Conservation (phyloP, 2,329 filamentous ascomycete genomes). For the Ophiocordyceps camponoti-floridani region DNA sequence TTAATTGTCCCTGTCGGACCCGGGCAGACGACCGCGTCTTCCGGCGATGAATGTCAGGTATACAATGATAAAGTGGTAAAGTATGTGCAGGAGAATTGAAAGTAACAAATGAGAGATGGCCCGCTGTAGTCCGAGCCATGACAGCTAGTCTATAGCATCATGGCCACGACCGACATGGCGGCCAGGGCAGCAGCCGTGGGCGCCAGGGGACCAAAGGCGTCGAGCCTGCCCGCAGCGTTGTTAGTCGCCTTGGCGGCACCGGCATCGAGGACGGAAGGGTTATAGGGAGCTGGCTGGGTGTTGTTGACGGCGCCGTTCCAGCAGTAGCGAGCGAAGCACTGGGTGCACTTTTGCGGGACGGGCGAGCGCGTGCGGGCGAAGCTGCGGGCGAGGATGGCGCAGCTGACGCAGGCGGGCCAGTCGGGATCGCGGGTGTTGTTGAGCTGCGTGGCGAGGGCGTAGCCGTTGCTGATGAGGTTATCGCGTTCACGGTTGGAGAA, state of each 20-base stretch:
- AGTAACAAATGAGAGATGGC: too few relatives aligned
- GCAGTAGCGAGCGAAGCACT: conserved; percentile 66
- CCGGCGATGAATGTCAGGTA: too few relatives aligned
- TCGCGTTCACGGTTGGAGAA: conserved; percentile 54
- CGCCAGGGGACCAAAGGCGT: background rate
- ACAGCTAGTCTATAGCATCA: background rate
- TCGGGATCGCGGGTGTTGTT: conserved; percentile 57
- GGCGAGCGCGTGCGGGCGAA: conserved; percentile 50
- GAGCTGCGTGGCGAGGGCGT: conserved; percentile 49
- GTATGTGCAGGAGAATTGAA: too few relatives aligned
- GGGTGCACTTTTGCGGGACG: conserved; percentile 52
- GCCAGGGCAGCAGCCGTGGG: background rate
- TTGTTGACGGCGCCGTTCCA: conserved; percentile 61
- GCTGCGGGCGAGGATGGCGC: conserved; percentile 65
- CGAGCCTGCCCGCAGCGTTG: conserved; percentile 4
- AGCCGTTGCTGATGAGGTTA: conserved; percentile 40
- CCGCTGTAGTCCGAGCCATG: too few relatives aligned
- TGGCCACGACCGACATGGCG: background rate
- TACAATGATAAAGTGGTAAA: too few relatives aligned
- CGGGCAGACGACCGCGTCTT: too few relatives aligned
- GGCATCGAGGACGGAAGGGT: conserved; percentile 8
- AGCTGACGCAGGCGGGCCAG: conserved; percentile 76
- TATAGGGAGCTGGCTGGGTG: conserved; percentile 14
- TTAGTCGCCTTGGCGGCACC: conserved; percentile 7
- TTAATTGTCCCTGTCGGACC: background rate